Evolutionary conservation across 192 early-diverging fungal genomes (phyloP).

Genomic region (Coemansia erecta): DNA sequence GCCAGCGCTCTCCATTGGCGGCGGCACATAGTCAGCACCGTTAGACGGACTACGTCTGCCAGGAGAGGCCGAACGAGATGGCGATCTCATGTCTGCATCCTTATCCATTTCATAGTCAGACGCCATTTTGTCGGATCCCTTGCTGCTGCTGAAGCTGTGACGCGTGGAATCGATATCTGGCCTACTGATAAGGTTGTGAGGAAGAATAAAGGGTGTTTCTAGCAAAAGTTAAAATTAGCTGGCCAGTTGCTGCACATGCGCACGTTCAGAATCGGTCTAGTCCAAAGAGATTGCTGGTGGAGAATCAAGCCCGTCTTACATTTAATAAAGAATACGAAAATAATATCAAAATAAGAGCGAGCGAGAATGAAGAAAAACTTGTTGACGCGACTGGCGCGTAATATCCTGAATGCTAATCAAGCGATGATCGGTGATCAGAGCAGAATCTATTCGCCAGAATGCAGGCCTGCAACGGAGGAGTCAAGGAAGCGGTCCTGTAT

Average conservation of each 20-base stretch:
- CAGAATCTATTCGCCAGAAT: slow-evolving; percentile 30
- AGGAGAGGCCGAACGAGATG: slow-evolving; percentile 22
- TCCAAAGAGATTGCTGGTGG: too few relatives aligned
- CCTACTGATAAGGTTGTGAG: neutral
- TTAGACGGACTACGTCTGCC: slow-evolving; percentile 8
- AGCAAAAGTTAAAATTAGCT: neutral
- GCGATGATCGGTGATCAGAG: too few relatives aligned
- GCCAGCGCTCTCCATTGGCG: slow-evolving; percentile 16
- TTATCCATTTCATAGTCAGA: slow-evolving; percentile 4
- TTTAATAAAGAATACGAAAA: neutral
- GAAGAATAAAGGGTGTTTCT: neutral
- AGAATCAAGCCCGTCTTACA: neutral
- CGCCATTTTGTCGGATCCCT: slow-evolving; percentile 5
- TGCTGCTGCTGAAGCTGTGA: neutral
- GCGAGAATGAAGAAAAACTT: neutral
- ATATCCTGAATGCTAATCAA: neutral
- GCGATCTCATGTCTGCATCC: slow-evolving; percentile 12
- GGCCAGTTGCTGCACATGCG: too few relatives aligned
- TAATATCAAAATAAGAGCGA: neutral
- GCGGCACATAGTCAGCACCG: slow-evolving; percentile 20
- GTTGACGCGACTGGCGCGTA: neutral
- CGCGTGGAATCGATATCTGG: slow-evolving; percentile 6
- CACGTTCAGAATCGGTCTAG: too few relatives aligned
- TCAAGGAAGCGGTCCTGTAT: slow-evolving; percentile 50
- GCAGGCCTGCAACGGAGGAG: slow-evolving; percentile 32